These are phyloP conservation scores for Calonectria ilicicola DNA, from an alignment of 2,329 filamentous ascomycete genomes.

Conservation along the genomic window DNA sequence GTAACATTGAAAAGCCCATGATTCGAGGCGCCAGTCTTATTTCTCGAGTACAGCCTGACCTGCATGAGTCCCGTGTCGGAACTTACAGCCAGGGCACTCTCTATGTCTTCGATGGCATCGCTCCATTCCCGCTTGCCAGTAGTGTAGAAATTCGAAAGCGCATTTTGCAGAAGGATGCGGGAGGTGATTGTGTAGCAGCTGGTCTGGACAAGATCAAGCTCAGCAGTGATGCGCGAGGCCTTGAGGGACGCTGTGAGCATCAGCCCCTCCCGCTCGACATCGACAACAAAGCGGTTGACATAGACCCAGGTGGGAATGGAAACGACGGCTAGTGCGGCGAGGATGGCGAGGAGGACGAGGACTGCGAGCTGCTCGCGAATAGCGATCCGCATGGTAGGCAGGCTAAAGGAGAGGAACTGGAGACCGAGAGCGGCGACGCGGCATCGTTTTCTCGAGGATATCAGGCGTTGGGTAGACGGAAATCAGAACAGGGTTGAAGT, in stretches of 20 bases:
- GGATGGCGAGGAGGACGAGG: slow-evolving; percentile 80
- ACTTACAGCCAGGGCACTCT: slow-evolving; percentile 75
- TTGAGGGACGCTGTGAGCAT: slow-evolving; percentile 87
- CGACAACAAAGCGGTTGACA: slow-evolving; percentile 65
- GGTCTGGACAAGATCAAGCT: slow-evolving; percentile 83
- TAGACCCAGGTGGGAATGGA: slow-evolving; percentile 80
- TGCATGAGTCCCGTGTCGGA: slow-evolving; percentile 73
- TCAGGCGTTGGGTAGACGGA: slow-evolving; percentile 19
- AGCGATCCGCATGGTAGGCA: slow-evolving; percentile 78
- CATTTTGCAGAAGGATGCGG: slow-evolving; percentile 68
- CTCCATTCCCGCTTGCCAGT: slow-evolving; percentile 69
- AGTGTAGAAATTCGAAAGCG: slow-evolving; percentile 64
- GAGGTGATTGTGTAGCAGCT: slow-evolving; percentile 80
- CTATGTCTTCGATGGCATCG: slow-evolving; percentile 72
- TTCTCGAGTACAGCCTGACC: slow-evolving; percentile 78
- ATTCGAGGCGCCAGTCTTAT: slow-evolving; percentile 65
- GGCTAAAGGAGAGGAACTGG: slow-evolving; percentile 36
- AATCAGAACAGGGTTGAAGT: slow-evolving; percentile 5
- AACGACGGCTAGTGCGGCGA: slow-evolving; percentile 81
- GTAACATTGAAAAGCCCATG: slow-evolving; percentile 75
- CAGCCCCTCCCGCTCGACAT: slow-evolving; percentile 71
- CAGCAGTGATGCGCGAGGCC: slow-evolving; percentile 82
- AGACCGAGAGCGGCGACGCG: slow-evolving; percentile 37
- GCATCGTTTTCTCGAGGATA: slow-evolving; percentile 41
- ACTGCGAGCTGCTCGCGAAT: slow-evolving; percentile 89